Evolutionary conservation across 495 filamentous ascomycete genomes (phyloP).

Genomic region (Talaromyces adpressus): DNA sequence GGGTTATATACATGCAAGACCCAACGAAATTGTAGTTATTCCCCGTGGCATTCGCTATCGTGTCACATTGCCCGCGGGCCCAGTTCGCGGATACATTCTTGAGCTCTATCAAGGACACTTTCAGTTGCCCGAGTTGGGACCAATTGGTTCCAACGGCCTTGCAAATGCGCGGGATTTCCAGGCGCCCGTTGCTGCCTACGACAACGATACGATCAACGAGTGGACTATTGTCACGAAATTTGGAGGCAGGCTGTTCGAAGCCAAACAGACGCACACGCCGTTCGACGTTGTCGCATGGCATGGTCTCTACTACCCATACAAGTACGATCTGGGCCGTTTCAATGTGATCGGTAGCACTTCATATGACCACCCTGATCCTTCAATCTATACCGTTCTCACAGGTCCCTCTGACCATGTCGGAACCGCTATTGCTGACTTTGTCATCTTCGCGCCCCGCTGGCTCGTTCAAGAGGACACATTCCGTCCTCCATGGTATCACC

Average conservation of each 20-base stretch:
- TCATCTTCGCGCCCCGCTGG: constrained; percentile 44
- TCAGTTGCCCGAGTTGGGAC: constrained; percentile 76
- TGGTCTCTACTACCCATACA: constrained; percentile 65
- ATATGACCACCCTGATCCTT: constrained; percentile 77
- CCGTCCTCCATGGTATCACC: constrained; percentile 44
- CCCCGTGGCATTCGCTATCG: constrained; percentile 77
- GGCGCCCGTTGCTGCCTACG: constrained; percentile 69
- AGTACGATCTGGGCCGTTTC: constrained; percentile 80
- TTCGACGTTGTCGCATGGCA: constrained; percentile 90
- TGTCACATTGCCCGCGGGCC: constrained; percentile 56
- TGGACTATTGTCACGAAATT: neutral
- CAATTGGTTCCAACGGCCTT: constrained; percentile 80
- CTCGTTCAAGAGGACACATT: constrained; percentile 40
- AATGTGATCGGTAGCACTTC: constrained; percentile 67
- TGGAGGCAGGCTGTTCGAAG: constrained; percentile 51
- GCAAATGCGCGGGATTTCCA: constrained; percentile 89
- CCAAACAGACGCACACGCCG: constrained; percentile 63
- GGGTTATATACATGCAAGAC: constrained; percentile 71
- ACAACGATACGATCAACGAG: constrained; percentile 41
- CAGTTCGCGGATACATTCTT: constrained; percentile 74
- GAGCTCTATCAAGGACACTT: constrained; percentile 85
- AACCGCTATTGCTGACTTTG: constrained; percentile 54
- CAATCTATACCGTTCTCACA: constrained; percentile 76
- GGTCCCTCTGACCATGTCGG: constrained; percentile 64
- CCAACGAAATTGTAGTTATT: constrained; percentile 84